These are phyloP conservation scores for Canna indica DNA, from an alignment of 176 grass and related monocot genomes.

Conservation along the genomic window DNA sequence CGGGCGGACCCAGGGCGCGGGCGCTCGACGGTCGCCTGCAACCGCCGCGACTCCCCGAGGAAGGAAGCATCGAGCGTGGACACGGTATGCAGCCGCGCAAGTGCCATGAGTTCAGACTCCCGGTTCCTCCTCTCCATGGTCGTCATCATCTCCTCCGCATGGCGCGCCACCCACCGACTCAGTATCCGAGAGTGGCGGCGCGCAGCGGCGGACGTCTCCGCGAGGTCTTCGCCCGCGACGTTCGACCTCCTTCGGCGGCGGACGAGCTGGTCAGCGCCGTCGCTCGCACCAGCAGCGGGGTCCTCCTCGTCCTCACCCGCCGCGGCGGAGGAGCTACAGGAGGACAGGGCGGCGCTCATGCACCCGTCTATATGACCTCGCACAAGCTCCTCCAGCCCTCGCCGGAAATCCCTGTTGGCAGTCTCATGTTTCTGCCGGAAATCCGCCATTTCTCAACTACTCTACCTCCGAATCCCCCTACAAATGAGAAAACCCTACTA, in stretches of 20 bases:
- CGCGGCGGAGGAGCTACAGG: conserved; percentile 43
- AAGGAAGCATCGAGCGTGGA: conserved; percentile 39
- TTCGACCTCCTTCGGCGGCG: conserved; percentile 32
- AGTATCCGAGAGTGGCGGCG: conserved; percentile 56
- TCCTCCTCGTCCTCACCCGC: conserved; percentile 7
- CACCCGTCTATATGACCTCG: conserved; percentile 88
- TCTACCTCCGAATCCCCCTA: no score
- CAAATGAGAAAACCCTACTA: background rate
- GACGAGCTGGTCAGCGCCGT: conserved; percentile 3
- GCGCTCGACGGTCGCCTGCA: conserved; percentile 22
- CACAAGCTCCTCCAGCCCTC: conserved; percentile 95
- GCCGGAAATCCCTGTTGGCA: conserved; percentile 60
- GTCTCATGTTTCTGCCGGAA: conserved; percentile 59
- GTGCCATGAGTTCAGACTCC: conserved; percentile 32
- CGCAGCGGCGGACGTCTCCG: conserved; percentile 21
- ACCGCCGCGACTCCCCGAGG: conserved; percentile 22
- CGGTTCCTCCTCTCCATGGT: conserved; percentile 36
- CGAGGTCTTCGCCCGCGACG: conserved; percentile 18
- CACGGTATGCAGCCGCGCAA: conserved; percentile 32
- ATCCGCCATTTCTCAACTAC: conserved; percentile 25
- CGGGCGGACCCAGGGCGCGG: conserved; percentile 29
- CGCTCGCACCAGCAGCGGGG: background rate
- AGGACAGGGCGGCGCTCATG: conserved; percentile 46
- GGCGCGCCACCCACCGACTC: conserved; percentile 87
- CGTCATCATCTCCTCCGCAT: conserved; percentile 94